A percentile compares a stretch with the other conserved stretches of the same genome.
Conservation (phyloP, 768 basidiomycete genomes). For the Psilocybe cubensis region DNA sequence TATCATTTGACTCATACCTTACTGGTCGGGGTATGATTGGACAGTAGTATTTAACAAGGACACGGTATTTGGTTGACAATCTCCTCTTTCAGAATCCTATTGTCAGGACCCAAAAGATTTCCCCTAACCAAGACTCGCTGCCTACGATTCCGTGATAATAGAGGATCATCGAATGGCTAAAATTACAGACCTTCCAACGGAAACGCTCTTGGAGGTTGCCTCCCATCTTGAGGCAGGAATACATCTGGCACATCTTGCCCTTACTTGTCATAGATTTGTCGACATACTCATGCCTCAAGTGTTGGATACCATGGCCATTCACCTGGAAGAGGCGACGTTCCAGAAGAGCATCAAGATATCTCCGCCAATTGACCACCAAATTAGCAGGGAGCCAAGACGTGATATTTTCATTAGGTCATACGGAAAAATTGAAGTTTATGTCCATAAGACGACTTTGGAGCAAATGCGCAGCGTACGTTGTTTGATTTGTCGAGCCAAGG, state of each 20-base stretch:
- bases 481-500: not conserved
- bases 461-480: not conserved
- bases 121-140: too few species aligned
- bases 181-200: constrained; percentile 8
- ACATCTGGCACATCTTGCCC: not conserved
- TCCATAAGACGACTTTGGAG: not conserved
- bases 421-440: not conserved
- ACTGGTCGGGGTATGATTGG: too few species aligned
- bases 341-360: not conserved
- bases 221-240: not conserved
- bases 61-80: too few species aligned
- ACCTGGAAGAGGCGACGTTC: not conserved
- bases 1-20: too few species aligned
- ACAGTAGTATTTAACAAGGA: too few species aligned
- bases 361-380: not conserved
- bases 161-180: too few species aligned
- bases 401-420: not conserved
- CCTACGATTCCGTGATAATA: too few species aligned
- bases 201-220: constrained; percentile 9
- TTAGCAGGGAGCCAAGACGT: not conserved
- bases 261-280: not conserved
- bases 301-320: not conserved
- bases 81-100: too few species aligned
- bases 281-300: not conserved
- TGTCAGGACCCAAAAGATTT: too few species aligned